A percentile compares a stretch with the other conserved stretches of the same genome.
Evolutionary conservation across 1,284 basidiomycete species (phyloP).

Genomic region (Moniliophthora roreri): DNA sequence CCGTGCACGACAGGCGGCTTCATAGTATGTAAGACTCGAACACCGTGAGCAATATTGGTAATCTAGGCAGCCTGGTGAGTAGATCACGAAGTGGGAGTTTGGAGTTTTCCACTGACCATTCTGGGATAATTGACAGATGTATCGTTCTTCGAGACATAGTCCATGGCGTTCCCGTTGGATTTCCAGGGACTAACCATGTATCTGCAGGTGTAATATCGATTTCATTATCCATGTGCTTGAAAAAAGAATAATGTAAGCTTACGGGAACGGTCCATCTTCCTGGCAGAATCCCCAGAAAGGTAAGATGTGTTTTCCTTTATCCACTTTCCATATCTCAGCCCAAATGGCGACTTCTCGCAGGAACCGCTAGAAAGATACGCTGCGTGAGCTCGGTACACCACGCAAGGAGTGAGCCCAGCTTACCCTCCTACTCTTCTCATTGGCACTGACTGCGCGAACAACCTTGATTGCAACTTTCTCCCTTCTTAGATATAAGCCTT

Average conservation of each 20-base stretch:
- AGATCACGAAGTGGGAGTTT: constrained; percentile 9
- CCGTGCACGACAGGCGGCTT: constrained; percentile 41
- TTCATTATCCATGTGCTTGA: too few relatives aligned
- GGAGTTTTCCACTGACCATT: constrained; percentile 9
- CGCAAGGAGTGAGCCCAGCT: constrained; percentile 9
- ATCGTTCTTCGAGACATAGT: constrained; percentile 16
- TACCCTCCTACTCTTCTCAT: constrained; percentile 42
- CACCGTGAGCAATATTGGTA: constrained; percentile 34
- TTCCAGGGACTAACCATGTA: constrained; percentile 21
- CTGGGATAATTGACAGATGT: constrained; percentile 12
- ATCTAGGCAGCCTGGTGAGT: constrained; percentile 31
- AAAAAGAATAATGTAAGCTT: constrained; percentile 15
- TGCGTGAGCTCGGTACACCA: neutral
- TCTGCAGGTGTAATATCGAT: constrained; percentile 1
- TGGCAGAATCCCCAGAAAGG: constrained; percentile 57
- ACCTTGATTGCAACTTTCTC: constrained; percentile 58
- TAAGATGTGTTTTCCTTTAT: constrained; percentile 49
- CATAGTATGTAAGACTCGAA: constrained; percentile 38
- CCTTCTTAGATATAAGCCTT: constrained; percentile 50
- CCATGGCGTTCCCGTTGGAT: constrained; percentile 14
- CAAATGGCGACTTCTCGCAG: constrained; percentile 54
- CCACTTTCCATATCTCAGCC: constrained; percentile 51
- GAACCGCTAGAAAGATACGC: constrained; percentile 38
- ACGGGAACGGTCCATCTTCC: constrained; percentile 54
- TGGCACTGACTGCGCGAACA: constrained; percentile 47